Base-by-base conservation (phyloP, 208 protist genomes). In the Trichomonas gallinae region DNA sequence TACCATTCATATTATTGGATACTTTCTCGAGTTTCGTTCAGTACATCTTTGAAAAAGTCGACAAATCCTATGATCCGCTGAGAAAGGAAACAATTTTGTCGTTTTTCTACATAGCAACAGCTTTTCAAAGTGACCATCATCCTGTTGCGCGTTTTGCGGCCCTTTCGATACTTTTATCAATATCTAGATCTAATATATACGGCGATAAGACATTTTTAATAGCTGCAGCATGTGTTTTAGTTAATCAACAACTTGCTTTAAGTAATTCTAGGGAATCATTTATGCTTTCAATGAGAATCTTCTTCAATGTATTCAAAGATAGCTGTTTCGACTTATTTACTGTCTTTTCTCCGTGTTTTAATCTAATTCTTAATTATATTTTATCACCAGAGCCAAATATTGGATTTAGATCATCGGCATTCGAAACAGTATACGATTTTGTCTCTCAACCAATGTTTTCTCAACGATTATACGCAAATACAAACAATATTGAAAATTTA, bases 361-460 rank as follows among this genome's bases (percentile, higher is more conserved):
- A 6, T n/a, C 31, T 89, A 31, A 89, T 93, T 9, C 31, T 93
- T 38, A 31, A 93, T 93, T 93, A 93, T 51, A 51, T 93, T 48
- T 51, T 51, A 8, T n/a, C 40, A 38, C 40, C 42, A 93, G 45
- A 48, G 17, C 40, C 42, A 38, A 93, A 51, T 51, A 51, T 13
- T 38, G 26, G 10, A 6, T 85, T 85, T 17, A 85, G 36, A 85
- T 42, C 81, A 42, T 34, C 81, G 15, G 81, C n/a, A 85, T 40
- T 85, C 26, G 83, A 89, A 48, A 93, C 38, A 49, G 87, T 93
- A 38, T 93, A 93, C 46, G 87, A 93, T 89, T 93, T 93, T 31
- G 46, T 93, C 15, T 51, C 87, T 8, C 87, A 93, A 38, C 44
- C 87, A 17, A 38, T 48, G 42, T 93, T 93, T 93, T 21, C 44